Percentiles rank a stretch among this genome's conserved stretches.
These are phyloP conservation scores for Haplographium delicatum DNA, from an alignment of 495 filamentous ascomycete species.

Conservation along the genomic window DNA sequence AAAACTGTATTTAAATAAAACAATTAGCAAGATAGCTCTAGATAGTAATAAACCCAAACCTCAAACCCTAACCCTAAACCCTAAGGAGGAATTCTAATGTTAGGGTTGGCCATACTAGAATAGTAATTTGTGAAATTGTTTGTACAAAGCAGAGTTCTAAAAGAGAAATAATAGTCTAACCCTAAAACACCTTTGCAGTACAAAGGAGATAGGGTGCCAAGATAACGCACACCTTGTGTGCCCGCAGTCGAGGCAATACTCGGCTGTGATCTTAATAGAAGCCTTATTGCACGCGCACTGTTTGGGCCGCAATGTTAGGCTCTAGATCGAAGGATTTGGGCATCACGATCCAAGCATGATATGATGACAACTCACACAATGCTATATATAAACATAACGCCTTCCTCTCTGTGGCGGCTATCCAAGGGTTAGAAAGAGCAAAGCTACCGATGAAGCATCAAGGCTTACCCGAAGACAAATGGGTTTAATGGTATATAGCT, in stretches of 20 bases:
- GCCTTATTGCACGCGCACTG: background rate
- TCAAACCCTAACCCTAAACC: too few relatives aligned
- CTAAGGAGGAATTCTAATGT: too few relatives aligned
- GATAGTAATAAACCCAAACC: too few relatives aligned
- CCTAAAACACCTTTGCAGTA: too few relatives aligned
- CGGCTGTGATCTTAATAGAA: background rate
- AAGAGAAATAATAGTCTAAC: too few relatives aligned
- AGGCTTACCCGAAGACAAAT: background rate
- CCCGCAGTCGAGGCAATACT: background rate
- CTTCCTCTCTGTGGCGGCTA: background rate
- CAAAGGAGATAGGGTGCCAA: too few relatives aligned
- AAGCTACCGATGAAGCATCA: background rate
- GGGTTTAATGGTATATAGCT: background rate
- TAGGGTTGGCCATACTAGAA: too few relatives aligned
- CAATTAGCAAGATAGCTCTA: too few relatives aligned
- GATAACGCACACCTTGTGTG: background rate
- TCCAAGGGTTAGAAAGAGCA: background rate
- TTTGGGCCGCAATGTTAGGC: constrained; percentile 1
- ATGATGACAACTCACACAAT: background rate
- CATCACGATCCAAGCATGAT: background rate
- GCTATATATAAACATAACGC: constrained; percentile 1
- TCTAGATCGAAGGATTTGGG: background rate
- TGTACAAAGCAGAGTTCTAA: too few relatives aligned
- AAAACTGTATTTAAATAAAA: too few relatives aligned
- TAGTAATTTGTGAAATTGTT: too few relatives aligned